Base-by-base conservation (phyloP, 2,329 filamentous ascomycete species). In the Aspergillus sp. region DNA sequence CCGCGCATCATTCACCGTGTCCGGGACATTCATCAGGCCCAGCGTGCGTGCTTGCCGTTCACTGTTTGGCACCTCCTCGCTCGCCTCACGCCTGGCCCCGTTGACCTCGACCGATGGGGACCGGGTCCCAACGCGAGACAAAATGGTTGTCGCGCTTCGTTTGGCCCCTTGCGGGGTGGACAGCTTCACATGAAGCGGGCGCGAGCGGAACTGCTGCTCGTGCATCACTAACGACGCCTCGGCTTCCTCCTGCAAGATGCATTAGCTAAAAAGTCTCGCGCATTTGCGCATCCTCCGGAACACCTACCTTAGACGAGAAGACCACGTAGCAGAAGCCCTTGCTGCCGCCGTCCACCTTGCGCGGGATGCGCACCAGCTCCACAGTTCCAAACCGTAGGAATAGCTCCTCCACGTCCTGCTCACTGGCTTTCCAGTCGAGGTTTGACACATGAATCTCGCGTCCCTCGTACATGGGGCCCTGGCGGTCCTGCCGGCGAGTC, bases 1-100 rank as follows among this genome's bases (percentile, higher is more conserved):
- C 30, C 93, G 91, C 1, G 90, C 87, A 70, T 96, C 91, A 65
- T 96, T 97, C 69, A 98, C 86, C 0, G 93, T 98, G 71, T 98
- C 95, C 0, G 95, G 92, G 1, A 99, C 81, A 63, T 93, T 90
- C 77, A 97, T 86, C 27, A 99, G 80, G 8, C 89, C 89, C 53
- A 98, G 83, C 0, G 91, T 95, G 55, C 92, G 88, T 53, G 88
- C 85, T 30, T 81, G 82, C 7, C 78, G 75, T 0, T 82, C 80
- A 23, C 71, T 65, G 60, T 79, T 75, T 0, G 72, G 57, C 70
- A 78, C 82, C 30, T 73, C 68, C 36, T 82, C 80, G 8, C 74
- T 75, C 17, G 67, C 57, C 5, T 64, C 56, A 8, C 63, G 54
- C 23, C 59, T 54, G 5, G 58, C 63, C 15, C 75, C 72, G 56